These are phyloP conservation scores for Globisporangium apiculatum DNA, from an alignment of 352 stramenopile genomes.

Conservation along the genomic window DNA sequence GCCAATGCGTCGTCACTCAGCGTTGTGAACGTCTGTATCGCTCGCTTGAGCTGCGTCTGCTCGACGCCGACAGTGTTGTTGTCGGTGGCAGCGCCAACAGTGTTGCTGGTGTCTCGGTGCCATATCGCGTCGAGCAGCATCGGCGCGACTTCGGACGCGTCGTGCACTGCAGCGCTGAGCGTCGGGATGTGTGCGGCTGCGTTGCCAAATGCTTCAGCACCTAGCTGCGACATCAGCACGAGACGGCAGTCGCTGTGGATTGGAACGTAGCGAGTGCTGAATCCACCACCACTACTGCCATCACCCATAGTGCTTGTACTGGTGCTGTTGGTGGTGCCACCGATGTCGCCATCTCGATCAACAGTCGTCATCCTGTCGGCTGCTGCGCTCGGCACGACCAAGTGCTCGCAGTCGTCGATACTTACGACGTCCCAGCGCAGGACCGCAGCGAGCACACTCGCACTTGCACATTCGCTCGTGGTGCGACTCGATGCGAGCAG, in stretches of 20 bases:
- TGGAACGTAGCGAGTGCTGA: slow-evolving; percentile 8
- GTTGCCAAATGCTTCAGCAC: slow-evolving; percentile 32
- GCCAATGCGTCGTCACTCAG: slow-evolving; percentile 15
- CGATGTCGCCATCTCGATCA: neutral
- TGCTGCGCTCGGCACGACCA: slow-evolving; percentile 11
- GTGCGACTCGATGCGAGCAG: slow-evolving; percentile 10
- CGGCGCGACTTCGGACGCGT: slow-evolving; percentile 23
- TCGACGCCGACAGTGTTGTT: neutral
- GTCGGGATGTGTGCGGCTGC: slow-evolving; percentile 23
- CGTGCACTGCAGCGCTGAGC: slow-evolving; percentile 17
- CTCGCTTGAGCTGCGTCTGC: slow-evolving; percentile 15
- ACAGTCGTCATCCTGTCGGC: neutral
- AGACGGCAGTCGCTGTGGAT: slow-evolving; percentile 36
- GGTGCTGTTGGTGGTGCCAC: neutral
- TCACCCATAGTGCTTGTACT: neutral
- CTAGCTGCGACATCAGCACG: slow-evolving; percentile 29
- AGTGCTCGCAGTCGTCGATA: slow-evolving; percentile 16
- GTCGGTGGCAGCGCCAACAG: slow-evolving; percentile 1
- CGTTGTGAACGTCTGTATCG: slow-evolving; percentile 22
- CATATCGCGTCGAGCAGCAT: slow-evolving; percentile 46
- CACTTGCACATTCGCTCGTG: slow-evolving; percentile 8
- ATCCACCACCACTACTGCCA: neutral
- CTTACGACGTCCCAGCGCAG: slow-evolving; percentile 28
- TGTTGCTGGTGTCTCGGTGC: slow-evolving; percentile 11
- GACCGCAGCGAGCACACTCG: slow-evolving; percentile 12